phyloP scores from a whole-genome alignment of 805 yeast species.

The Saturnispora kantuleensis region DNA sequence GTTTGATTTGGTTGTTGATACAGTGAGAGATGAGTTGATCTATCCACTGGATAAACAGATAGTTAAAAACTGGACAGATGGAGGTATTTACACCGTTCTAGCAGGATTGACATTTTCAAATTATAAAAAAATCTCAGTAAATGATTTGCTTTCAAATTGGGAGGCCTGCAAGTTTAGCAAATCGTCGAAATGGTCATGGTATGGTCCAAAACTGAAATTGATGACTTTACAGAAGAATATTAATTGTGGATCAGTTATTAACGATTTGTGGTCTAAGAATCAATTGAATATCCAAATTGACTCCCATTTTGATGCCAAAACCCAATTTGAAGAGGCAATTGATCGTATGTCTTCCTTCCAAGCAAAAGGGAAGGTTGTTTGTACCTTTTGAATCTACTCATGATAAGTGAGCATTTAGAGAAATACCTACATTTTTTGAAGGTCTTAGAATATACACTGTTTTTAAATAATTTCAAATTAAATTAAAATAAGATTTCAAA shows the following conservation, averaged over 20 bases:
- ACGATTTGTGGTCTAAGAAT: conserved; percentile 37
- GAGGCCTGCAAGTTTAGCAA: conserved; percentile 11
- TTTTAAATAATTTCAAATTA: no score
- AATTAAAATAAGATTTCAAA: no score
- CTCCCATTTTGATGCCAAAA: conserved; percentile 36
- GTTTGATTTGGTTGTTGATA: conserved; percentile 57
- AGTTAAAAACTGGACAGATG: conserved; percentile 36
- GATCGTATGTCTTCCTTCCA: conserved; percentile 35
- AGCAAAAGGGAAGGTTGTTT: conserved; percentile 63
- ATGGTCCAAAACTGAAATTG: conserved; percentile 7
- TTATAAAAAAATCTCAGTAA: conserved; percentile 20
- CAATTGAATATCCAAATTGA: conserved; percentile 41
- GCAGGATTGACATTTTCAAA: conserved; percentile 44
- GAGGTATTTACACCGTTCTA: conserved; percentile 42
- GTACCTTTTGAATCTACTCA: neutral
- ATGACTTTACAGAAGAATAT: conserved; percentile 6
- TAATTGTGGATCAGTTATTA: conserved; percentile 24
- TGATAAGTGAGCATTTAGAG: no score
- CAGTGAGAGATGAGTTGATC: conserved; percentile 49
- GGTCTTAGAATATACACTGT: no score
- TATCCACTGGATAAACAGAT: conserved; percentile 25
- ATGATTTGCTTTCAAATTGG: conserved; percentile 19
- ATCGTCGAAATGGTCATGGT: conserved; percentile 12
- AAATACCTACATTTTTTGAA: no score
- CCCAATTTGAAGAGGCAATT: conserved; percentile 40